A percentile compares a stretch with the other conserved stretches of the same genome.
Conservation (phyloP, 2,329 filamentous ascomycete species). For the Pseudogymnoascus sp. region DNA sequence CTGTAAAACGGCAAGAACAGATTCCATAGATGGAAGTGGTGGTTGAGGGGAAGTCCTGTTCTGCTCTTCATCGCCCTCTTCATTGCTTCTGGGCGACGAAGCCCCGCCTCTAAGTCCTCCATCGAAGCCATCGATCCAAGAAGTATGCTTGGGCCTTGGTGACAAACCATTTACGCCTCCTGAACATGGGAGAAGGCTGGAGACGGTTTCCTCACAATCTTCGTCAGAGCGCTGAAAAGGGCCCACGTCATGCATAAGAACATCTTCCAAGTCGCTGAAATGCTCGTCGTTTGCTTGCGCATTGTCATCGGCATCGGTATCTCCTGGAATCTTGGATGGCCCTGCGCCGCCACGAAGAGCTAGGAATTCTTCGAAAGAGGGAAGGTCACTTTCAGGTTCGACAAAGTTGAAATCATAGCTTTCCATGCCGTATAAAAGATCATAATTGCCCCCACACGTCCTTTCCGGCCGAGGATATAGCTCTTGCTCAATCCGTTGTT, state of each 20-base stretch:
- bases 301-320: neutral
- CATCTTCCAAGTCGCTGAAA: neutral
- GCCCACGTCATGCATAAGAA: neutral
- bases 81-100: neutral
- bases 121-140: neutral
- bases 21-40: neutral
- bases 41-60: neutral
- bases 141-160: neutral
- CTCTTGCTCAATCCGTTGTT: neutral
- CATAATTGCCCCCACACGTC: neutral
- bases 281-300: neutral
- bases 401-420: neutral
- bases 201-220: neutral
- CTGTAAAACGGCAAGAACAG: neutral
- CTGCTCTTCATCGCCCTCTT: neutral
- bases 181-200: neutral
- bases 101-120: neutral
- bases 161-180: neutral
- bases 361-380: neutral
- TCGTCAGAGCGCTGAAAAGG: neutral
- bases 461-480: neutral
- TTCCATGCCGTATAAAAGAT: neutral
- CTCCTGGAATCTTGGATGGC: neutral
- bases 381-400: neutral
- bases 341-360: neutral